These are phyloP conservation scores for Glutinoglossum americanum DNA, from an alignment of 495 filamentous ascomycete genomes.

Conservation along the genomic window DNA sequence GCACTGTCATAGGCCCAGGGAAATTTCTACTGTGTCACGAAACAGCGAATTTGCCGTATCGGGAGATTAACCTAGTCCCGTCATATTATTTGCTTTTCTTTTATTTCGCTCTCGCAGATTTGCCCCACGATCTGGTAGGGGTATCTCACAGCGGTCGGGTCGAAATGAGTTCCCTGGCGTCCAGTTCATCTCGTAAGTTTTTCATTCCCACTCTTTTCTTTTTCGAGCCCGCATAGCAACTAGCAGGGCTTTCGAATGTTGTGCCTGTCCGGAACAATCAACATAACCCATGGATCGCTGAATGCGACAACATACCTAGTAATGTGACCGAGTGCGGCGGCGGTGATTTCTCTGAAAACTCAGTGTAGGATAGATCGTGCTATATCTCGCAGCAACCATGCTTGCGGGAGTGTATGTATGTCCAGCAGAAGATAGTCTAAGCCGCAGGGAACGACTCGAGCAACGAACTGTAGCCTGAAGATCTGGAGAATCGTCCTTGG, in stretches of 20 bases:
- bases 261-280: neutral
- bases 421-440: no score
- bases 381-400: no score
- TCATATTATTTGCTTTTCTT: neutral
- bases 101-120: neutral
- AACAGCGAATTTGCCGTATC: neutral
- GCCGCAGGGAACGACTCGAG: no score
- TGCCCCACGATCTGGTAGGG: neutral
- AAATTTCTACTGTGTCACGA: constrained; percentile 2
- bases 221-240: neutral
- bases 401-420: no score
- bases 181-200: constrained; percentile 1
- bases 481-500: no score
- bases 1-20: neutral
- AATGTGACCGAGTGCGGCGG: no score
- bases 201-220: neutral
- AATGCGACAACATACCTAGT: no score
- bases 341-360: neutral
- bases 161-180: neutral
- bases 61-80: neutral
- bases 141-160: neutral
- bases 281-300: neutral
- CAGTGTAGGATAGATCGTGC: neutral
- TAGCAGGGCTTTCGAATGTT: neutral
- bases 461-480: no score